Base-by-base conservation (phyloP, 257 asterid species). In the Petrea volubilis region DNA sequence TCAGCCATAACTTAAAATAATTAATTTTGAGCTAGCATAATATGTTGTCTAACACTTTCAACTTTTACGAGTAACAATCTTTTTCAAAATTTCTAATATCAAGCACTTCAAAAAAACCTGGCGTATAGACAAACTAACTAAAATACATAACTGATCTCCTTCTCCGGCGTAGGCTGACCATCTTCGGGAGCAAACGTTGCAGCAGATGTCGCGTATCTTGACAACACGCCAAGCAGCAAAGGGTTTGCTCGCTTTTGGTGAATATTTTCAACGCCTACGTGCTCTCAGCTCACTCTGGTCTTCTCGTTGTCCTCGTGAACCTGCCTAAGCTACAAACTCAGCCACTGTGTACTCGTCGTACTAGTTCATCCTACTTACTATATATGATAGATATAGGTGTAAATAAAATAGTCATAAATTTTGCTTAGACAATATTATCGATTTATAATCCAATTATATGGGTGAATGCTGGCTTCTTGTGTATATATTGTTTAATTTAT, bases 121-220 rank as follows among this genome's bases (percentile, higher is more conserved):
- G n/a, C n/a, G n/a, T n/a, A n/a, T n/a, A n/a, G n/a, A n/a, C n/a
- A n/a, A n/a, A n/a, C n/a, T n/a, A n/a, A n/a, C n/a, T n/a, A n/a
- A n/a, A n/a, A n/a, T n/a, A n/a, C n/a, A n/a, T n/a, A n/a, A n/a
- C n/a, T n/a, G n/a, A n/a, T n/a, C n/a, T n/a, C n/a, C n/a, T n/a
- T n/a, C n/a, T n/a, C n/a, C n/a, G n/a, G n/a, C 4, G 60, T 84
- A 95, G 97, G 97, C 98, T 0, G 99, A 95, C 81, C 90, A 95
- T 66, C 95, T 95, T 1, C 86, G 99, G 17, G 94, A 90, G 78
- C 97, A 95, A 81, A 90, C 98, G 10, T 79, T 95, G 68, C 88
- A 78, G 73, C 93, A 89, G 73, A 90, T 92, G 96, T 82, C 93
- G 13, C 86, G 83, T 3, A 83, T 88, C 66, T 74, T 92, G 79